Evolutionary conservation across 768 basidiomycete genomes (phyloP), one percentile per base, ranked within the genome.

Genomic region (Lentinula boryana): DNA sequence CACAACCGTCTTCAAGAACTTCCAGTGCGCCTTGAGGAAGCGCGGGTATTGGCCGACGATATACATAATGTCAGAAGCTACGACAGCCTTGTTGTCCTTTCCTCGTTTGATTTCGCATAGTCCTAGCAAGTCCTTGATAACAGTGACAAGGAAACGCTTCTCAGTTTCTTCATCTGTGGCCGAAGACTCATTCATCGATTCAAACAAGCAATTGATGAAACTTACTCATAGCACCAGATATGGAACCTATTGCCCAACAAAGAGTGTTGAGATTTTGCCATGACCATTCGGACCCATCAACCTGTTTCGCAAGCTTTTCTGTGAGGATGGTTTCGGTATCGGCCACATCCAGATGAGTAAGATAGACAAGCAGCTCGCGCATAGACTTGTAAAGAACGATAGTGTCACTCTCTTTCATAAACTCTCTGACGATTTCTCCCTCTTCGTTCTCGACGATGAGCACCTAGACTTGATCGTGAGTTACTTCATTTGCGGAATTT

Each of bases 1-100:
- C 64, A 99, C 96, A 58, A 99, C 97, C 2, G 97, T 98, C 81
- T 99, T 99, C 70, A 99, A 78, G 84, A 99, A 99, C 76, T 98
- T 99, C 97, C 97, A 99, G 72, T 99, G 97, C 16, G 97, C 97
- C 73, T 98, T 98, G 69, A 99, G 85, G 86, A 98, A 99, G 38
- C 97, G 88, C 49, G 97, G 97, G 70, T 99, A 99, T 76, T 99
- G 97, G 54, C 97, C 97, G 64, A 99, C 97, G 69, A 98, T 99
- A 72, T 99, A 99, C 92, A 94, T 94, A 71, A 94, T 94, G 68
- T 94, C 89, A 31, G 92, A 93, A 7, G 93, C 93, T 66, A 98
- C 96, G 64, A 98, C 95, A 3, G 97, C 97, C 72, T 99, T 99
- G 84, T 99, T 98, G 77, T 98, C 97, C 74, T 99, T 98, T 41